Base-by-base conservation (phyloP, 306 rosid genomes). In the Malus sieversii region DNA sequence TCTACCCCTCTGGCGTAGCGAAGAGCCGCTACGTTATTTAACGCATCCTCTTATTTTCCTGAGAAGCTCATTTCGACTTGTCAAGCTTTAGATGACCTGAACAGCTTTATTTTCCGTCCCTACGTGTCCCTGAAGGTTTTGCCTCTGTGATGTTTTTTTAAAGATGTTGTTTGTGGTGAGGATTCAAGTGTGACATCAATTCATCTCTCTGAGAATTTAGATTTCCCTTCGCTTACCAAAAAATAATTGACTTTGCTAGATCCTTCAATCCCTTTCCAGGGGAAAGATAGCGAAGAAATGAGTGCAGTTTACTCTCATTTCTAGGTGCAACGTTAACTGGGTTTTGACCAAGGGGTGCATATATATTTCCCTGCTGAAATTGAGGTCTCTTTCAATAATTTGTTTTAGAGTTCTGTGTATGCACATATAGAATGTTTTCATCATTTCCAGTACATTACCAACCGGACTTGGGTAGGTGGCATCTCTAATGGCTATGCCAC, bases 1-100 rank as follows among this genome's bases (percentile, higher is more conserved):
- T 0, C 0, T 12, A 12, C 16, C 51, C 2, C 0, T 45, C 51
- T 0, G 0, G 5, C 0, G 0, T 2, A 12, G 0, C 2, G 1
- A 45, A 45, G 0, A 12, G 0, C 0, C 0, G 0, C 2, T 4
- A 45, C 1, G 0, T 45, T 12, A 45, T 45, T 1, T 5, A 2
- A 45, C 0, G 4, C 0, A 0, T 12, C 16, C 5, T 3, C 2
- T 45, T 45, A 45, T 1, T 12, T 45, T 1, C 5, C 2, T 3
- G 2, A 45, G 0, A 45, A 45, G 2, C 0, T 12, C 5, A 0
- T 0, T 0, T 0, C 1, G 0, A 1, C 16, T 12, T 45, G 51
- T 1, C 0, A 16, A 45, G 51, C 0, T 45, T 45, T 12, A 44
- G 1, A 44, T 0, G 5, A 44, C 0, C 0, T 44, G 15, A 11